Evolutionary conservation across 352 stramenopile species (phyloP).

Genomic region (Pythium phragmiticola): DNA sequence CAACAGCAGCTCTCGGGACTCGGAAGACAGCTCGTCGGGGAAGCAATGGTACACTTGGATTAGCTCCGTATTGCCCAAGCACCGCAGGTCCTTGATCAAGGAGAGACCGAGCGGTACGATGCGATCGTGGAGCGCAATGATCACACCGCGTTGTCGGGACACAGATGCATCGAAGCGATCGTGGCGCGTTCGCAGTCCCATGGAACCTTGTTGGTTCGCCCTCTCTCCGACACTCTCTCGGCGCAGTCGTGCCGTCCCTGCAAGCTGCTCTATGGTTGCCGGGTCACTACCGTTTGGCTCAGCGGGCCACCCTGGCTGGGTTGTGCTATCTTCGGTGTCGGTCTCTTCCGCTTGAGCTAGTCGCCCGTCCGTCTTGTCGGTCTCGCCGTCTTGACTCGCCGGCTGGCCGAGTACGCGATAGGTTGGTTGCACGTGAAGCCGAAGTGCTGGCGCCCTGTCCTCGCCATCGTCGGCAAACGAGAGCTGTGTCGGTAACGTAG

Average conservation of each 20-base stretch:
- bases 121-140: constrained; percentile 46
- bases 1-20: constrained; percentile 36
- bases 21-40: constrained; percentile 39
- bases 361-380: neutral
- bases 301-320: neutral
- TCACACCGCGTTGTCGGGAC: constrained; percentile 29
- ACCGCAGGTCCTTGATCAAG: constrained; percentile 54
- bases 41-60: constrained; percentile 51
- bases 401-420: neutral
- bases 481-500: neutral
- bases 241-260: too few species aligned
- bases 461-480: neutral
- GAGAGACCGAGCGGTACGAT: constrained; percentile 51
- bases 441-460: neutral
- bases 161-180: constrained; percentile 12
- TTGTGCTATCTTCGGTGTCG: neutral
- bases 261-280: too few species aligned
- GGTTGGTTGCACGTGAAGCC: neutral
- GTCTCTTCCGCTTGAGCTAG: neutral
- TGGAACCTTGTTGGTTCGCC: too few species aligned
- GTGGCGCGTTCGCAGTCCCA: too few species aligned
- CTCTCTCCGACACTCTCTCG: too few species aligned
- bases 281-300: too few species aligned
- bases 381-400: neutral
- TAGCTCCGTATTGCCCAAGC: constrained; percentile 39